Conservation (phyloP, 179 eudicot genomes). For the Beta corolliflora region DNA sequence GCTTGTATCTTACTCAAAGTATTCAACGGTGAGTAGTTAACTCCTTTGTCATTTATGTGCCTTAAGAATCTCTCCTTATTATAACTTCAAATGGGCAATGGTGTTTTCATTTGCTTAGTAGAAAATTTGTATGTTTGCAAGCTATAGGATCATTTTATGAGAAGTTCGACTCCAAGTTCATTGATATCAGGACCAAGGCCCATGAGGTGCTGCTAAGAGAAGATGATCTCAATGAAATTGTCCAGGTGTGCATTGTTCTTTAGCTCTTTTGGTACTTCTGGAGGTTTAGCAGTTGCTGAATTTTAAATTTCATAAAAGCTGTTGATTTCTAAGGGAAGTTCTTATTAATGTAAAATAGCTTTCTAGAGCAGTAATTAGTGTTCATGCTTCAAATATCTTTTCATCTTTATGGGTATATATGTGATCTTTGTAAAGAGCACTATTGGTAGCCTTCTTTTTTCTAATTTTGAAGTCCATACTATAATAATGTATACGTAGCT, state of each 20-base stretch:
- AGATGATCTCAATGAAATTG: conserved; percentile 96
- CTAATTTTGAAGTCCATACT: not conserved
- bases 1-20: too few species aligned
- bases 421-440: too few species aligned
- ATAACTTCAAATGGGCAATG: not conserved
- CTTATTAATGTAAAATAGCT: not conserved
- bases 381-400: not conserved
- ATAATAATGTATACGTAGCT: not conserved
- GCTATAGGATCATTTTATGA: conserved; percentile 90
- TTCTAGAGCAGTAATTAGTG: not conserved
- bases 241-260: conserved; percentile 60
- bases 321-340: not conserved
- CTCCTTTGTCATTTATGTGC: too few species aligned
- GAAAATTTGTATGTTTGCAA: conserved; percentile 39
- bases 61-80: not conserved
- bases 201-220: conserved; percentile 97
- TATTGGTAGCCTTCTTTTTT: not conserved
- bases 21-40: too few species aligned
- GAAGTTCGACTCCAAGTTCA: conserved; percentile 86
- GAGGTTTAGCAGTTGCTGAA: not conserved
- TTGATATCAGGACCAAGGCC: conserved; percentile 92
- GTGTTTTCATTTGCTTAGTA: conserved; percentile 13
- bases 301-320: not conserved
- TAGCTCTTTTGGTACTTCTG: not conserved
- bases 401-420: not conserved